phyloP scores from a whole-genome alignment of 2,329 filamentous ascomycete genomes.

The Alternaria angustiovoidea region DNA sequence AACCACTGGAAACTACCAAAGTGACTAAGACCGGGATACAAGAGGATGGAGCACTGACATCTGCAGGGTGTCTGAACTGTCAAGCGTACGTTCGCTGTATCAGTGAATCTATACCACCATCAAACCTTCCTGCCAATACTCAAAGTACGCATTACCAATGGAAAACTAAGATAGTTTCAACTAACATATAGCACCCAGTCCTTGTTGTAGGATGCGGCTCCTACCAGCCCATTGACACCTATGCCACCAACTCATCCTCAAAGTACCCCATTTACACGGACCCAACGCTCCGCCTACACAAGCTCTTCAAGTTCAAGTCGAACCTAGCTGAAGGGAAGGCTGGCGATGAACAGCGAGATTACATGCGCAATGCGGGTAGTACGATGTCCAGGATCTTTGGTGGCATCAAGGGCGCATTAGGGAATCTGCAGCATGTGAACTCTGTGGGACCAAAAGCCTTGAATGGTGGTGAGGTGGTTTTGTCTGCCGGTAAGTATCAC shows the following conservation, averaged over 20 bases:
- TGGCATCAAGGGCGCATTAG: constrained; percentile 30
- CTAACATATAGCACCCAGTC: constrained; percentile 15
- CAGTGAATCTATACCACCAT: constrained; percentile 29
- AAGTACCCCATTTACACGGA: constrained; percentile 36
- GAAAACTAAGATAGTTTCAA: background rate
- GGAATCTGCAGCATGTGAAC: constrained; percentile 24
- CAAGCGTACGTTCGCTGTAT: constrained; percentile 33
- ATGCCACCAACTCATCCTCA: constrained; percentile 23
- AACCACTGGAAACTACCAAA: background rate
- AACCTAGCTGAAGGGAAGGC: constrained; percentile 20
- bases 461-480: constrained; percentile 34
- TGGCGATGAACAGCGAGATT: constrained; percentile 28
- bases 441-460: constrained; percentile 34
- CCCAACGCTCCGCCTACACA: constrained; percentile 28
- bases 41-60: background rate
- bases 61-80: constrained; percentile 36
- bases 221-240: constrained; percentile 35
- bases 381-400: constrained; percentile 20
- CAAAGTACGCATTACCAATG: constrained; percentile 23
- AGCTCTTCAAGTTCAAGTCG: constrained; percentile 33
- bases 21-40: background rate
- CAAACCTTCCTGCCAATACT: constrained; percentile 25
- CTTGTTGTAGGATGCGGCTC: constrained; percentile 32
- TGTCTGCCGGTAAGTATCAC: constrained; percentile 24
- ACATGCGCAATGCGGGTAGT: constrained; percentile 32